Conservation (phyloP, 2,329 filamentous ascomycete species). For the Fonsecaea monophora region DNA sequence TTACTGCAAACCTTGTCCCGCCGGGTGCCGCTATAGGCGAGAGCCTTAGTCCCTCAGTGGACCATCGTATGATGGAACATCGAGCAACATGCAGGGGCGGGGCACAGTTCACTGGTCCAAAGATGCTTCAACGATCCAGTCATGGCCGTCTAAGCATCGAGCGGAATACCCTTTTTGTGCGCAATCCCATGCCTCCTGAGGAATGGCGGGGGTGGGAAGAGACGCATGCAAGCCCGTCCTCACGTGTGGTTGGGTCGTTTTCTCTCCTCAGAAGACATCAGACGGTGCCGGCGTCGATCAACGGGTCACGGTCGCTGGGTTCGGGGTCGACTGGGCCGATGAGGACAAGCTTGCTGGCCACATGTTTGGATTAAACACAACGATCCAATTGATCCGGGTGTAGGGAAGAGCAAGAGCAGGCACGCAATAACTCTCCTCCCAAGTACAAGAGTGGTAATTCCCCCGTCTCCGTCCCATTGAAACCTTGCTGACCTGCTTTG, state of each 20-base stretch:
- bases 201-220: too few relatives aligned
- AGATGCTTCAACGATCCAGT: neutral
- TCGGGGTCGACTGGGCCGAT: neutral
- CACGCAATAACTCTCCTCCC: neutral
- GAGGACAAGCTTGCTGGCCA: neutral
- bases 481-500: constrained; percentile 1
- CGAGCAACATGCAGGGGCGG: neutral
- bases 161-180: neutral
- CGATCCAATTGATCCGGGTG: neutral
- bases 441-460: neutral
- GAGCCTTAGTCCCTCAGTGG: constrained; percentile 8
- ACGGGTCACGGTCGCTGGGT: neutral
- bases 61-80: constrained; percentile 20
- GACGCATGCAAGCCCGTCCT: neutral
- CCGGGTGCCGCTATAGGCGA: neutral
- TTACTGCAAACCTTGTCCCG: neutral
- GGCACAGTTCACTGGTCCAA: neutral
- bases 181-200: neutral
- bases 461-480: neutral
- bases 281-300: neutral
- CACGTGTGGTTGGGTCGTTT: neutral
- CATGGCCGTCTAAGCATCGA: neutral
- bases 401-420: neutral
- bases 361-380: neutral
- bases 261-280: neutral